phyloP scores from a whole-genome alignment of 2,329 filamentous ascomycete species.

The Nigrograna mackinnonii region DNA sequence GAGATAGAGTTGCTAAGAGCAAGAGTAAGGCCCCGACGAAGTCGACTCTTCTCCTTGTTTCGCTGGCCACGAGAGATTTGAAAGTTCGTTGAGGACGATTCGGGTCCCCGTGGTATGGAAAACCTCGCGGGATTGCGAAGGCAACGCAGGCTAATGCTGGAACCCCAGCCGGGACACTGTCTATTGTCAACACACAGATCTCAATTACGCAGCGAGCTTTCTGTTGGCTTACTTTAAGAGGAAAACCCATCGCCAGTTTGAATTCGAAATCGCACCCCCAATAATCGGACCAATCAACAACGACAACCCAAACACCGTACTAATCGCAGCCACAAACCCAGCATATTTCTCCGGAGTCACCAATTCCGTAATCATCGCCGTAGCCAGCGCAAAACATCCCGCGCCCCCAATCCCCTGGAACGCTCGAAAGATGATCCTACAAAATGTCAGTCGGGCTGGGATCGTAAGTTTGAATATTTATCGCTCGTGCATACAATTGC shows the following conservation, averaged over 20 bases:
- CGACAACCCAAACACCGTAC: slow-evolving; percentile 21
- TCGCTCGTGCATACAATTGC: slow-evolving; percentile 18
- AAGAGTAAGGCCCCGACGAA: slow-evolving; percentile 7
- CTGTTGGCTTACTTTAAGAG: slow-evolving; percentile 10
- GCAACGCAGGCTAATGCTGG: slow-evolving; percentile 1
- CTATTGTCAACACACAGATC: background rate
- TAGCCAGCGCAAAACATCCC: slow-evolving; percentile 29
- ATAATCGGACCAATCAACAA: slow-evolving; percentile 19
- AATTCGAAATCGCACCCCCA: slow-evolving; percentile 8
- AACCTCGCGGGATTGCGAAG: slow-evolving; percentile 1
- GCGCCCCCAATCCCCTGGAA: slow-evolving; percentile 20
- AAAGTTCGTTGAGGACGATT: background rate
- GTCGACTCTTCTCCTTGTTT: slow-evolving; percentile 2
- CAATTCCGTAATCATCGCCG: slow-evolving; percentile 29
- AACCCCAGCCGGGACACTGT: slow-evolving; percentile 1
- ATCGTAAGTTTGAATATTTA: background rate
- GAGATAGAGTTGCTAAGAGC: slow-evolving; percentile 7
- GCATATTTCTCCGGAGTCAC: slow-evolving; percentile 11
- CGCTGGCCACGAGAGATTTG: background rate
- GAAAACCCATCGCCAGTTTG: slow-evolving; percentile 16
- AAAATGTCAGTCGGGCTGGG: background rate
- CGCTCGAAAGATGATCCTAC: slow-evolving; percentile 3
- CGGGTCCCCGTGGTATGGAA: background rate
- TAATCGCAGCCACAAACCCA: slow-evolving; percentile 2
- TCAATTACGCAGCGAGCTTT: no score